These are phyloP conservation scores for Durotheca rogersii DNA, from an alignment of 495 filamentous ascomycete genomes.

Conservation along the genomic window DNA sequence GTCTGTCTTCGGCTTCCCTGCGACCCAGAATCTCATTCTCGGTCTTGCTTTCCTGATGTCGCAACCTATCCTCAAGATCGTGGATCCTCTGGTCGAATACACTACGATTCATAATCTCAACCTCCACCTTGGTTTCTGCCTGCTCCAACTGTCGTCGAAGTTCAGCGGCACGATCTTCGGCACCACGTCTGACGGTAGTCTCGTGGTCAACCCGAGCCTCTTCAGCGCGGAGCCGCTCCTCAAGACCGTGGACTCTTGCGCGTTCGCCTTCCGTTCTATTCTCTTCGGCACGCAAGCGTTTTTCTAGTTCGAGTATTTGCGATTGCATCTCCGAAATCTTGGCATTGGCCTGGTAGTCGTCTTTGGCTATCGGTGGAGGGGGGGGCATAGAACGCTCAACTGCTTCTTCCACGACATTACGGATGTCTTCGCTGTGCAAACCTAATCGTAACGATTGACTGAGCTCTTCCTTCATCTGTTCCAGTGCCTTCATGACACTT, in stretches of 20 bases:
- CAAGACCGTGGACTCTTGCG: slow-evolving; percentile 38
- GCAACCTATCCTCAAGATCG: slow-evolving; percentile 49
- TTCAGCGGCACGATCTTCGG: slow-evolving; percentile 47
- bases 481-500: slow-evolving; percentile 39
- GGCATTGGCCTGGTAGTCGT: slow-evolving; percentile 39
- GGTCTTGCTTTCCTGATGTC: slow-evolving; percentile 42
- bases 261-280: slow-evolving; percentile 31
- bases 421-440: slow-evolving; percentile 56
- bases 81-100: slow-evolving; percentile 47
- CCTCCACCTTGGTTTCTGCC: slow-evolving; percentile 52
- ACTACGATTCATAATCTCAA: slow-evolving; percentile 54
- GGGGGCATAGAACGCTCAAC: slow-evolving; percentile 52
- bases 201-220: slow-evolving; percentile 46
- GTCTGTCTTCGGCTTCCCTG: slow-evolving; percentile 68
- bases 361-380: slow-evolving; percentile 34
- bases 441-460: slow-evolving; percentile 44
- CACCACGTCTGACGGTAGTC: slow-evolving; percentile 40
- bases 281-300: slow-evolving; percentile 34
- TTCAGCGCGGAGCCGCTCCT: slow-evolving; percentile 47
- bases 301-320: slow-evolving; percentile 40
- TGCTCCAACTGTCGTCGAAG: slow-evolving; percentile 47
- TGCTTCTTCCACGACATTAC: slow-evolving; percentile 59
- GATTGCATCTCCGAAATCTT: slow-evolving; percentile 43
- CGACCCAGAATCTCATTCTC: slow-evolving; percentile 64
- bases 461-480: slow-evolving; percentile 53